Percentiles rank a stretch among this genome's conserved stretches.
Evolutionary conservation across 2,329 filamentous ascomycete species (phyloP).

Genomic region (Fusarium equiseti): DNA sequence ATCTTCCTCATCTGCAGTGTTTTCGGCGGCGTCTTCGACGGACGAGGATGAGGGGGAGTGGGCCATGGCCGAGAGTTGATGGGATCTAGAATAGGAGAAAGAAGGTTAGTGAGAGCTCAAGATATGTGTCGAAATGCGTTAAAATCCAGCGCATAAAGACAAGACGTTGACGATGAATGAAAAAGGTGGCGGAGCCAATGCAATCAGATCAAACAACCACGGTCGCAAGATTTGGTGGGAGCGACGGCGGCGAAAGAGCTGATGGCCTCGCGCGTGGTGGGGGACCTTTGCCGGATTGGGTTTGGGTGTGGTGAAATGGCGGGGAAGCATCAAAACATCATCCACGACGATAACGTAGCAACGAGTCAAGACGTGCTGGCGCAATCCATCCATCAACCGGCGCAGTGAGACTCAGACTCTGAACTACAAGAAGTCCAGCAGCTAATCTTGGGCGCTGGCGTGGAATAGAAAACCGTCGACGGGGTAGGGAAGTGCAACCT

Average conservation of each 20-base stretch:
- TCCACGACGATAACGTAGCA: slow-evolving; percentile 37
- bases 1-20: slow-evolving; percentile 97
- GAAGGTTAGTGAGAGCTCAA: slow-evolving; percentile 29
- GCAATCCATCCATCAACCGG: slow-evolving; percentile 4
- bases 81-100: slow-evolving; percentile 57
- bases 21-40: slow-evolving; percentile 86
- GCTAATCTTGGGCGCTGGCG: slow-evolving; percentile 4
- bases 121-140: slow-evolving; percentile 15
- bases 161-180: slow-evolving; percentile 26
- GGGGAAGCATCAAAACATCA: slow-evolving; percentile 48
- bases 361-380: slow-evolving; percentile 29
- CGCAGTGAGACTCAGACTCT: slow-evolving; percentile 6
- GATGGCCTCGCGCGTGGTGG: slow-evolving; percentile 45
- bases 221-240: slow-evolving; percentile 44
- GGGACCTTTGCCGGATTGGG: slow-evolving; percentile 49
- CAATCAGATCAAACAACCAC: slow-evolving; percentile 42
- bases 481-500: slow-evolving; percentile 51
- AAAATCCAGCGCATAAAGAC: slow-evolving; percentile 27
- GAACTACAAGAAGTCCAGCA: slow-evolving; percentile 15
- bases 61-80: slow-evolving; percentile 70
- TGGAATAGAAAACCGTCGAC: slow-evolving; percentile 9
- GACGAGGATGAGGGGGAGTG: slow-evolving; percentile 83
- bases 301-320: slow-evolving; percentile 47
- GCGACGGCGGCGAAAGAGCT: slow-evolving; percentile 42
- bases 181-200: slow-evolving; percentile 40